phyloP scores from a whole-genome alignment of 148 eudicot species.

The Fallopia convolvulus region DNA sequence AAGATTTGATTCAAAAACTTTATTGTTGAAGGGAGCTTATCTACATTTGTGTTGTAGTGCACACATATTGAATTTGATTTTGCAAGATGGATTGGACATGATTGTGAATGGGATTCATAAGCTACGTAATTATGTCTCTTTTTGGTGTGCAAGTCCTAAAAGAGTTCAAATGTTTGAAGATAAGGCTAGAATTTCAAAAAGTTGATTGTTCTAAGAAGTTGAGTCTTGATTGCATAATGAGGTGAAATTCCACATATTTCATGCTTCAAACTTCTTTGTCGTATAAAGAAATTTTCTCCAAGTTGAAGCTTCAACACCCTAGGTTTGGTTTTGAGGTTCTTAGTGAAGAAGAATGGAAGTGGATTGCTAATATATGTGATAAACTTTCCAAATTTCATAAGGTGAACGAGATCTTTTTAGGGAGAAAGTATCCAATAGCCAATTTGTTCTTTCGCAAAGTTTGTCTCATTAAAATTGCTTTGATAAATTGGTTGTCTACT shows the following conservation, averaged over 20 bases:
- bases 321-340: background rate
- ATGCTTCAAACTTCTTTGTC: conserved; percentile 15
- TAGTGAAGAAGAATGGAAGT: conserved; percentile 14
- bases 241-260: conserved; percentile 23
- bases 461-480: conserved; percentile 6
- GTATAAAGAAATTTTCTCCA: conserved; percentile 13
- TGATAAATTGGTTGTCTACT: conserved; percentile 9
- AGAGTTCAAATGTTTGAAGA: conserved; percentile 21
- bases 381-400: conserved; percentile 14
- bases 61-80: conserved; percentile 21
- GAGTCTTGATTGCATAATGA: conserved; percentile 7
- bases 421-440: background rate
- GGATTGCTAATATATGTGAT: background rate
- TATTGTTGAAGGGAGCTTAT: conserved; percentile 6
- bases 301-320: background rate
- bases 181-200: background rate
- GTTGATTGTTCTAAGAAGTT: conserved; percentile 1
- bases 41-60: conserved; percentile 18
- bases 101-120: conserved; percentile 15
- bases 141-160: conserved; percentile 21
- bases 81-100: conserved; percentile 23
- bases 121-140: conserved; percentile 18
- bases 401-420: conserved; percentile 11
- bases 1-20: background rate
- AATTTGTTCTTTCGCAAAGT: conserved; percentile 4